Evolutionary conservation across 106 monocot species (phyloP).

Genomic region (Platanthera guangdongensis): DNA sequence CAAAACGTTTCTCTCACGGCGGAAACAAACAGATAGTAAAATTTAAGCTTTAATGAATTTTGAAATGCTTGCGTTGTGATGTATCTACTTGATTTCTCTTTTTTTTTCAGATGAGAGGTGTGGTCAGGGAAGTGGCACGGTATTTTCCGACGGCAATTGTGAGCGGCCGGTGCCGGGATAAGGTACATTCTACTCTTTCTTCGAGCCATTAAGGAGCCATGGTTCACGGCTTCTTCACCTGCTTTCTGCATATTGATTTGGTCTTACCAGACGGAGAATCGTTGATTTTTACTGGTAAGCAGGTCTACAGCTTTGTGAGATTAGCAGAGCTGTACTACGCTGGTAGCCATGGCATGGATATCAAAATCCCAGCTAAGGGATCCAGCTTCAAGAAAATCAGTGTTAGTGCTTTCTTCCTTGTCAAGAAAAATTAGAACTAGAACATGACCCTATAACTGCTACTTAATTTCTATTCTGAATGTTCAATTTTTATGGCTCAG

Average conservation of each 20-base stretch:
- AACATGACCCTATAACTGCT: background rate
- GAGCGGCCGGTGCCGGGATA: constrained; percentile 54
- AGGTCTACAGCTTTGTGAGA: constrained; percentile 67
- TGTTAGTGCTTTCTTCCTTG: background rate
- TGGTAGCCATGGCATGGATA: constrained; percentile 92
- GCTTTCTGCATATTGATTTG: background rate
- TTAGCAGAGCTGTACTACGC: constrained; percentile 80
- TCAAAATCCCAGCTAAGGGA: constrained; percentile 42
- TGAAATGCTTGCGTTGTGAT: background rate
- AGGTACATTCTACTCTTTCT: constrained; percentile 37
- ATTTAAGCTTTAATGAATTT: no score
- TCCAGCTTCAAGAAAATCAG: constrained; percentile 9
- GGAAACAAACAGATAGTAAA: no score
- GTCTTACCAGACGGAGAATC: background rate
- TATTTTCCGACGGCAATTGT: constrained; percentile 66
- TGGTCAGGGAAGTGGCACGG: constrained; percentile 43
- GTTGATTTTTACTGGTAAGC: background rate
- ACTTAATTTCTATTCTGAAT: background rate
- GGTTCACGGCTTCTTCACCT: background rate
- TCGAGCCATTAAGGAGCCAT: background rate
- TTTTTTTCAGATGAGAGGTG: constrained; percentile 48
- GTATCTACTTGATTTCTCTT: background rate
- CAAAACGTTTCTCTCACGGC: no score
- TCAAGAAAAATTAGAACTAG: background rate
- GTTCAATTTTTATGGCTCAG: constrained; percentile 5